phyloP scores from a whole-genome alignment of 1,284 basidiomycete genomes.

The Agroathelia rolfsii region DNA sequence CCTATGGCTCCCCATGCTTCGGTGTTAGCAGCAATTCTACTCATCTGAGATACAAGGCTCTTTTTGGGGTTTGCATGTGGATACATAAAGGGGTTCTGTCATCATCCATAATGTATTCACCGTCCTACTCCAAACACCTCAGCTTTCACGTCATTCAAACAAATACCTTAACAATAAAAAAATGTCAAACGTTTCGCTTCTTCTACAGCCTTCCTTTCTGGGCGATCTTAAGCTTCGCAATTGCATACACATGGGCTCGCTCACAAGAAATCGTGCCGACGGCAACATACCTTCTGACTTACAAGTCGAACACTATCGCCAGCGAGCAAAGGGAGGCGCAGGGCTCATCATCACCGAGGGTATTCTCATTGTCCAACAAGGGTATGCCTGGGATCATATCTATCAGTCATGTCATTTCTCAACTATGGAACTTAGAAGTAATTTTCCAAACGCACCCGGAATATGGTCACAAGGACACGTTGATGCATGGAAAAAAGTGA shows the following conservation, averaged over 20 bases:
- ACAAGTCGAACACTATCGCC: slow-evolving; percentile 7
- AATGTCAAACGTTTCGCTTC: too few relatives aligned
- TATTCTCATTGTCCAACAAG: slow-evolving; percentile 17
- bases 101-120: too few relatives aligned
- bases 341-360: slow-evolving; percentile 24
- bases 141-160: too few relatives aligned
- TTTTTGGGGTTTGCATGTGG: too few relatives aligned
- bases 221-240: slow-evolving; percentile 9
- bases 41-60: too few relatives aligned
- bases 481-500: slow-evolving; percentile 22
- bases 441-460: slow-evolving; percentile 20
- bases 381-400: slow-evolving; percentile 7
- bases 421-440: slow-evolving; percentile 15
- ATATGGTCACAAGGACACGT: slow-evolving; percentile 22
- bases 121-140: too few relatives aligned
- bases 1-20: too few relatives aligned
- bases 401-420: too few relatives aligned
- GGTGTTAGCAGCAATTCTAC: too few relatives aligned
- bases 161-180: too few relatives aligned
- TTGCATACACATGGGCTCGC: slow-evolving; percentile 16
- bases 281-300: slow-evolving; percentile 5
- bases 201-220: too few relatives aligned
- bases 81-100: too few relatives aligned
- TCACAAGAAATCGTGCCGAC: slow-evolving; percentile 20
- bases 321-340: slow-evolving; percentile 21